Evolutionary conservation across 2,329 filamentous ascomycete genomes (phyloP), one percentile per base, ranked within the genome.

Genomic region (Chaetomium globosum): DNA sequence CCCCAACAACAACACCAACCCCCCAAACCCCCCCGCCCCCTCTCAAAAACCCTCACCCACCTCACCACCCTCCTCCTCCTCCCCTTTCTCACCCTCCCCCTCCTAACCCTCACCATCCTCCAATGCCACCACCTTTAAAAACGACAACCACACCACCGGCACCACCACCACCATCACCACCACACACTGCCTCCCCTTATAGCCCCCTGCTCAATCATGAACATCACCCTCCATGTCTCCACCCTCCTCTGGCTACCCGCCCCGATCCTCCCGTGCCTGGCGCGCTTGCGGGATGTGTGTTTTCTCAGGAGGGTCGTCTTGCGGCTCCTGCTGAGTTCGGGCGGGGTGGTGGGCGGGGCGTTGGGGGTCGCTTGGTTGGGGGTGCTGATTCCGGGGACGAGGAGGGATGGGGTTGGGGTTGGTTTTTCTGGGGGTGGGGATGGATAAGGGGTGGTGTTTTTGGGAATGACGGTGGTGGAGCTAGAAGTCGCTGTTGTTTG

Each of bases 181-280:
- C 49, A 8, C 26, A 3, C 23, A 19, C 23, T n/a, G 66, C 68
- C 75, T 80, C 62, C 71, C 78, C 54, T 74, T 80, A 63, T n/a
- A 77, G 76, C 53, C 75, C 77, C 28, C 75, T 82, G 16, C 76
- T 78, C 36, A 80, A 80, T 81, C 71, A 71, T 77, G 26, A 79
- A 78, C 39, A 78, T 80, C 1, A 76, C 73, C 1, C 75, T 83
- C 55, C 81, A 82, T 67, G 80, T 82, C n/a, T 74, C 74, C 2
- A 76, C 82, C 30, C 83, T 84, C 67, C 64, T 78, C 39, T 76
- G 77, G 69, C 75, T 85, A 10, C 75, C 83, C 57, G 59, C 73
- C 2, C 71, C 84, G 4, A 77, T 82, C 0, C 69, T 83, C 12
- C 78, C 79, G 3, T 77, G 76, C 52, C 65, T 83, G 4, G 67